Percentiles rank a stretch among this genome's conserved stretches.
Evolutionary conservation across 1,284 basidiomycete species (phyloP).

Genomic region (Papiliotrema terrestris): DNA sequence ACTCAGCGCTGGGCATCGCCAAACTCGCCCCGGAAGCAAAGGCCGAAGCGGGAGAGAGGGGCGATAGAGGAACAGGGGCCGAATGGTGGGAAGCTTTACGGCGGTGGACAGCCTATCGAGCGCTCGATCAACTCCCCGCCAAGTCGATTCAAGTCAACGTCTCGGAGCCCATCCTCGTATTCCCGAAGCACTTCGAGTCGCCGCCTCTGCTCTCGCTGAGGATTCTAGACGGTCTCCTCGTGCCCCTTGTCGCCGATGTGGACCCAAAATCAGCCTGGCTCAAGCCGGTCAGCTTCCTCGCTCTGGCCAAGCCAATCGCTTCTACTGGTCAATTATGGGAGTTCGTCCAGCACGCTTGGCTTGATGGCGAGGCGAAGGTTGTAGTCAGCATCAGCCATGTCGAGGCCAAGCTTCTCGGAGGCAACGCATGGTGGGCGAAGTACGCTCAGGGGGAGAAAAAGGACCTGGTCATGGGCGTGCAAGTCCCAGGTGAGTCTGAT

Average conservation of each 20-base stretch:
- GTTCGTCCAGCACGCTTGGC: conserved; percentile 40
- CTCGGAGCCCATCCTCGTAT: conserved; percentile 16
- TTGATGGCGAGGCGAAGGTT: conserved; percentile 24
- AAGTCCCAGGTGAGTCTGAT: conserved; percentile 34
- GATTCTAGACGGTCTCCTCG: conserved; percentile 16
- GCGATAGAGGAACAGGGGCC: conserved; percentile 26
- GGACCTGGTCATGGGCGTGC: conserved; percentile 26
- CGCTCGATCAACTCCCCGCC: conserved; percentile 12
- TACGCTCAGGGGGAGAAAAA: conserved; percentile 22
- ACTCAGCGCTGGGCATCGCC: conserved; percentile 33
- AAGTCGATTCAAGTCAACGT: conserved; percentile 20
- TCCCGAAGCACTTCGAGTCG: conserved; percentile 10
- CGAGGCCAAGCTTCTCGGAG: conserved; percentile 15
- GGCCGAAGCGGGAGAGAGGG: conserved; percentile 8
- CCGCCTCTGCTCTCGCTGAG: conserved; percentile 26
- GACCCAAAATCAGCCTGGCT: conserved; percentile 23
- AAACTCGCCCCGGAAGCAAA: conserved; percentile 11
- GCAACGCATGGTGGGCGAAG: conserved; percentile 30
- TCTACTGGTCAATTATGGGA: conserved; percentile 31
- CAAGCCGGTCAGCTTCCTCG: conserved; percentile 26
- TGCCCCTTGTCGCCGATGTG: conserved; percentile 8
- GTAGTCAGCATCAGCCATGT: conserved; percentile 23
- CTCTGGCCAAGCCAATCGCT: conserved; percentile 32
- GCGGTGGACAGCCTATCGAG: conserved; percentile 20
- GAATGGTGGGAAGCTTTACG: conserved; percentile 44